A percentile compares a stretch with the other conserved stretches of the same genome.
Conservation (phyloP, 176 grass and related monocot genomes). For the Stipa capillata region DNA sequence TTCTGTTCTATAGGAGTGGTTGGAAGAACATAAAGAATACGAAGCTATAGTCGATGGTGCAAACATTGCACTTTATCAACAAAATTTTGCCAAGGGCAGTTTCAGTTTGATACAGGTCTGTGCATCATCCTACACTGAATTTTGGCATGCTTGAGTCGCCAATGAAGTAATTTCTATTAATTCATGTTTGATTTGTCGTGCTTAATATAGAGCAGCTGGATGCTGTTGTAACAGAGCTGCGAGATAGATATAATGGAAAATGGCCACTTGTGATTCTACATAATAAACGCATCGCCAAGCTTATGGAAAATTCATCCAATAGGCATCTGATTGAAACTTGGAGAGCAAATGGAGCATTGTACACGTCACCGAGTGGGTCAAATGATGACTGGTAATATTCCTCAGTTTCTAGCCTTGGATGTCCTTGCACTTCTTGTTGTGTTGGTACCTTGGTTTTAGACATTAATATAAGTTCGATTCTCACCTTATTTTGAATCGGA, state of each 20-base stretch:
- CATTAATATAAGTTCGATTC: not conserved
- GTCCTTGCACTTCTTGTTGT: not conserved
- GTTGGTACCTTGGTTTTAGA: not conserved
- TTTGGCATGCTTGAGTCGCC: not conserved
- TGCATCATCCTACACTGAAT: not conserved
- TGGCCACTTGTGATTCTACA: conserved; percentile 84
- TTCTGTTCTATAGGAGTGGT: conserved; percentile 52
- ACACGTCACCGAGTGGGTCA: conserved; percentile 80
- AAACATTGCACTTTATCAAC: conserved; percentile 83
- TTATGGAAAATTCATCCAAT: conserved; percentile 52
- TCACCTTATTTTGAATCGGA: not conserved
- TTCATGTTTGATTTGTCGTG: conserved; percentile 14
- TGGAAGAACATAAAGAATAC: conserved; percentile 40
- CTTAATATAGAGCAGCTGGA: conserved; percentile 85
- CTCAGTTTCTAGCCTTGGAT: not conserved
- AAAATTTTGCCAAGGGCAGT: conserved; percentile 69
- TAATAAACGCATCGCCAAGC: conserved; percentile 45
- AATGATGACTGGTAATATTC: conserved; percentile 86
- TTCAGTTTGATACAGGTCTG: conserved; percentile 70
- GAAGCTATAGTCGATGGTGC: conserved; percentile 71
- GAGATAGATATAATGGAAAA: conserved; percentile 42
- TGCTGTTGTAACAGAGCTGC: conserved; percentile 62
- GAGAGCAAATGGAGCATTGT: conserved; percentile 51
- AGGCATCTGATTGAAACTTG: conserved; percentile 53
- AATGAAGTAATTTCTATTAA: not conserved